Conservation (phyloP, 768 basidiomycete species). For the Lactarius quietus region DNA sequence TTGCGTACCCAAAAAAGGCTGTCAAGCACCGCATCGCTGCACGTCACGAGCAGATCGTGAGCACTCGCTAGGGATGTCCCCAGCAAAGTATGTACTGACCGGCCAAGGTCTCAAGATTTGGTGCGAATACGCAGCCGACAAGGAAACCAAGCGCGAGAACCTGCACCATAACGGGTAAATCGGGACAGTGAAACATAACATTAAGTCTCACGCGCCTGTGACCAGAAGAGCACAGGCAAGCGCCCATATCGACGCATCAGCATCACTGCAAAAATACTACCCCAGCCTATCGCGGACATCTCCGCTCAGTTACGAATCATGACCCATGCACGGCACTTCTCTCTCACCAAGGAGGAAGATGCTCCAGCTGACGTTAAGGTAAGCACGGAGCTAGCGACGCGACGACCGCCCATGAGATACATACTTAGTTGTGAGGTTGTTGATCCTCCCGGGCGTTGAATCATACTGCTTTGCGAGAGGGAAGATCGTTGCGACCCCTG, state of each 20-base stretch:
- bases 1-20: slow-evolving; percentile 51
- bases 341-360: slow-evolving; percentile 53
- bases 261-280: slow-evolving; percentile 61
- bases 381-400: slow-evolving; percentile 27
- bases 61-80: neutral
- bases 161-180: slow-evolving; percentile 30
- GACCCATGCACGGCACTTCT: slow-evolving; percentile 27
- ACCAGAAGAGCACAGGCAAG: slow-evolving; percentile 69
- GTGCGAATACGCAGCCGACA: slow-evolving; percentile 56
- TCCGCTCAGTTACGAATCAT: neutral
- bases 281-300: slow-evolving; percentile 43
- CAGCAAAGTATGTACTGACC: slow-evolving; percentile 40
- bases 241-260: slow-evolving; percentile 60
- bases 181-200: neutral
- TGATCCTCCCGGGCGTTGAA: slow-evolving; percentile 54
- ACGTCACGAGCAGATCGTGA: neutral
- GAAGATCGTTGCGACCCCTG: slow-evolving; percentile 62
- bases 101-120: slow-evolving; percentile 52
- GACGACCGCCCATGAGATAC: neutral
- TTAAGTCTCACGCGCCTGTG: slow-evolving; percentile 43
- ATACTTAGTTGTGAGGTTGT: slow-evolving; percentile 55
- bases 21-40: slow-evolving; percentile 55
- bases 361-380: slow-evolving; percentile 47
- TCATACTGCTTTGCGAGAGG: slow-evolving; percentile 52
- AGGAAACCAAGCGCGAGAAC: slow-evolving; percentile 55